Conservation (phyloP, 2,329 filamentous ascomycete genomes). For the Botrytis porri region DNA sequence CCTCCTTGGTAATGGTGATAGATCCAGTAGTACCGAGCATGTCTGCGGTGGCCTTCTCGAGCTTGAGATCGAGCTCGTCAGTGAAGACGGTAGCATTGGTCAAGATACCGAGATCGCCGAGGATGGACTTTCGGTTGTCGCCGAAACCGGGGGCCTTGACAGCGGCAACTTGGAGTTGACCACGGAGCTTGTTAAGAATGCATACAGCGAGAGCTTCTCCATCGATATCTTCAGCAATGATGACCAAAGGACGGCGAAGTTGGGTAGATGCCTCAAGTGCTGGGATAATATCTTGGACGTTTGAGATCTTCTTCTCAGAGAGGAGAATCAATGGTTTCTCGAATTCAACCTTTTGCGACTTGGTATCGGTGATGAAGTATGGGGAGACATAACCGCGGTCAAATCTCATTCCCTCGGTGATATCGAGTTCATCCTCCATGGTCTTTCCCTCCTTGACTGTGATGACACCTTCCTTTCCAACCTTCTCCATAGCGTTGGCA, state of each 20-base stretch:
- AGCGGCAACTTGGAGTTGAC: constrained; percentile 95
- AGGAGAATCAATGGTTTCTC: constrained; percentile 99
- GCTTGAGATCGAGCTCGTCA: constrained; percentile 97
- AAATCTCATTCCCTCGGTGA: constrained; percentile 99
- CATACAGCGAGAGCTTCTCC: constrained; percentile 97
- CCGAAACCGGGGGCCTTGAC: constrained; percentile 99
- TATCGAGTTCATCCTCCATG: constrained; percentile 92
- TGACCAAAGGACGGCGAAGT: constrained; percentile 90
- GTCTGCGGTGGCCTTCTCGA: constrained; percentile 94
- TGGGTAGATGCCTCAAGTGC: constrained; percentile 96
- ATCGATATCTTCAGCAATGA: constrained; percentile 98
- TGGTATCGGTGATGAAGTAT: constrained; percentile 99
- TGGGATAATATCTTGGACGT: constrained; percentile 97
- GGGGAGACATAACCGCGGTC: constrained; percentile 98
- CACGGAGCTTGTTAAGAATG: constrained; percentile 99
- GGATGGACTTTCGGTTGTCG: constrained; percentile 99
- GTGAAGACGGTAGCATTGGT: constrained; percentile 98
- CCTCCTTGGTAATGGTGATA: constrained; percentile 99
- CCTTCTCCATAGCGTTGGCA: constrained; percentile 99
- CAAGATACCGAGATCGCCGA: constrained; percentile 91
- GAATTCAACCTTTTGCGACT: constrained; percentile 98
- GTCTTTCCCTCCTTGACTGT: constrained; percentile 99
- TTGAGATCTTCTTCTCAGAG: constrained; percentile 99
- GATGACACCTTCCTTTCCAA: constrained; percentile 99
- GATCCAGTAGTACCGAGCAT: constrained; percentile 96